Conservation (phyloP, 2,329 filamentous ascomycete species). For the Coniella vitis region DNA sequence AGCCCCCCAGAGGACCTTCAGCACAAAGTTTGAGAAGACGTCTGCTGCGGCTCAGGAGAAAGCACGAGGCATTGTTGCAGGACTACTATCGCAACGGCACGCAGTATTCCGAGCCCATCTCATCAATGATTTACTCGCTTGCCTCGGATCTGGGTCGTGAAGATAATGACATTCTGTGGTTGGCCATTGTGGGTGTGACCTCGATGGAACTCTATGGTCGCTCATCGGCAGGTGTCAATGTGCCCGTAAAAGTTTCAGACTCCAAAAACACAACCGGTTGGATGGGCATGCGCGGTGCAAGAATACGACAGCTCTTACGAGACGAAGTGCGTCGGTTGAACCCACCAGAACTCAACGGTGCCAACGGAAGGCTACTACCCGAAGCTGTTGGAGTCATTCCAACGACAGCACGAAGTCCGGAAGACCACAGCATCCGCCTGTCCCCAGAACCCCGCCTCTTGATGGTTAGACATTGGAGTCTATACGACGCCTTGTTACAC, state of each 20-base stretch:
- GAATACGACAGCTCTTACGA: constrained; percentile 76
- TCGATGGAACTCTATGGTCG: constrained; percentile 88
- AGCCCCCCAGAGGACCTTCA: constrained; percentile 57
- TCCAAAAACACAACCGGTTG: constrained; percentile 59
- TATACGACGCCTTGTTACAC: constrained; percentile 98
- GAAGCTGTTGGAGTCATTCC: constrained; percentile 78
- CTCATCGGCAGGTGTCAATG: constrained; percentile 71
- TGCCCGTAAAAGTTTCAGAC: constrained; percentile 49
- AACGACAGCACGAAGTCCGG: constrained; percentile 79
- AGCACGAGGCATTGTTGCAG: constrained; percentile 69
- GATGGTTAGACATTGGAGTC: constrained; percentile 89
- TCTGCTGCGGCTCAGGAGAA: constrained; percentile 65
- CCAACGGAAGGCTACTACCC: constrained; percentile 53
- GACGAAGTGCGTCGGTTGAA: constrained; percentile 94
- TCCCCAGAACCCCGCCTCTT: constrained; percentile 92
- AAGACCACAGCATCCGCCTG: constrained; percentile 84
- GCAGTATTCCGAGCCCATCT: constrained; percentile 91
- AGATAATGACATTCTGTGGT: constrained; percentile 93
- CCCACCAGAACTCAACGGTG: constrained; percentile 56
- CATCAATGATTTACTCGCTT: constrained; percentile 88
- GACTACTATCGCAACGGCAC: constrained; percentile 82
- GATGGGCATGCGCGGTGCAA: constrained; percentile 74
- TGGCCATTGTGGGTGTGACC: constrained; percentile 90
- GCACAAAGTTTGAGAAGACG: constrained; percentile 65
- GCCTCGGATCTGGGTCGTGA: constrained; percentile 92